Percentiles rank a stretch among this genome's conserved stretches.
phyloP scores from a whole-genome alignment of 108 stramenopile species.

The Skeletonema potamos region DNA sequence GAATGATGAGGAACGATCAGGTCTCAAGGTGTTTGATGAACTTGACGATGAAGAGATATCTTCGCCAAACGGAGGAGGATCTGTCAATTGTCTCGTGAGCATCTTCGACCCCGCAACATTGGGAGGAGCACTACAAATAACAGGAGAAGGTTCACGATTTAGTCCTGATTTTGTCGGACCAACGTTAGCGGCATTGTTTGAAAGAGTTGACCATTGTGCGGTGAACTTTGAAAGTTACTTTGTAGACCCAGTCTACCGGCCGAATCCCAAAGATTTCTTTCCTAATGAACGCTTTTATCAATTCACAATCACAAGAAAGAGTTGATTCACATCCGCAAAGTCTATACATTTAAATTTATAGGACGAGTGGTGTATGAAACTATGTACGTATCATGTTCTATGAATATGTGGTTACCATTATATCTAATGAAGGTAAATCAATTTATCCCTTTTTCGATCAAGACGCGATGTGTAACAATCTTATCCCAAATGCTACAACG shows the following conservation, averaged over 20 bases:
- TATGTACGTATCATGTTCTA: neutral
- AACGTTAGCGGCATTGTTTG: conserved; percentile 75
- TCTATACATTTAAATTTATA: neutral
- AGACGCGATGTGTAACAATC: conserved; percentile 40
- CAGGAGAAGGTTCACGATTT: conserved; percentile 81
- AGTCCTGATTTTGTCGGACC: conserved; percentile 78
- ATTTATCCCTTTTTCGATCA: conserved; percentile 6
- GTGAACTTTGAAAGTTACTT: conserved; percentile 77
- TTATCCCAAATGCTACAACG: conserved; percentile 38
- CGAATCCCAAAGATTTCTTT: conserved; percentile 90
- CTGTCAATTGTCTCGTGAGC: conserved; percentile 73
- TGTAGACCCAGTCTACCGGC: conserved; percentile 82
- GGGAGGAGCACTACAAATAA: conserved; percentile 75
- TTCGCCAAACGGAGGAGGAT: conserved; percentile 26
- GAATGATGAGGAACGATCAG: conserved; percentile 43
- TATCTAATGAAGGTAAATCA: neutral
- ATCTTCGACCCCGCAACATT: conserved; percentile 72
- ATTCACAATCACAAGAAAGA: conserved; percentile 52
- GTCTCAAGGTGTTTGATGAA: conserved; percentile 63
- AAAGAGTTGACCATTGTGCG: conserved; percentile 32
- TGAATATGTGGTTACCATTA: neutral
- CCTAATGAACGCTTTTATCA: conserved; percentile 79
- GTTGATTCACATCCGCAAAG: neutral
- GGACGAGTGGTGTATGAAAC: neutral
- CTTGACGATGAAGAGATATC: conserved; percentile 69